Base-by-base conservation (phyloP, 73 alveolate genomes). In the Paramecium caudatum region DNA sequence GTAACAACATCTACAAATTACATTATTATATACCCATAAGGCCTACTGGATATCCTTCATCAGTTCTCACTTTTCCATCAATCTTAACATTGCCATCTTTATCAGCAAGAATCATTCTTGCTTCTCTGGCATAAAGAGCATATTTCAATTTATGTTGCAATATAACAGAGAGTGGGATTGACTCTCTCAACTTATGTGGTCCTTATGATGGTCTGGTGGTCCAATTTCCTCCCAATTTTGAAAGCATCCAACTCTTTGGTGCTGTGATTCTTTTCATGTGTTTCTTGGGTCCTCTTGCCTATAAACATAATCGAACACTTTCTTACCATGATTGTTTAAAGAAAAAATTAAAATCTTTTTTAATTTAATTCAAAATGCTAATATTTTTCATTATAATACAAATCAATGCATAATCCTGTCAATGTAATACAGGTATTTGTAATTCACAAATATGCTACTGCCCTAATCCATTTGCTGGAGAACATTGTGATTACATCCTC, bases 231-330 rank as follows among this genome's bases (percentile, higher is more conserved):
- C 97, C 95, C 90, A 97, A 94, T 95, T 98, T 98, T 92, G 92
- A 92, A 47, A 98, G 96, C 99, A 98, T 96, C 99, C 99, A 98
- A 93, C 97, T 98, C 84, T 94, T 90, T 61, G 99, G 99, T 90
- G 99, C 99, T 83, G 94, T 93, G 91, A 98, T 93, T 95, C 99
- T 95, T 96, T 98, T 98, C 95, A 96, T 82, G 94, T 98, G 99
- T 95, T 98, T 97, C 97, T 95, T 96, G 83, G 98, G 98, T 34
- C 99, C 99, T 91, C 99, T 93, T 82, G 98, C 99, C 99, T 86
- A 74, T 21, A 39, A 7, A 39, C 43, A n/a, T n/a, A n/a, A 74
- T 12, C 32, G 32, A 74, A 41, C 30, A 15, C 23, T 37, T 36
- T 37, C 23, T 41, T 74, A 74, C 88, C 88, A 74, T 74, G 88